Evolutionary conservation across 352 stramenopile species (phyloP).

Genomic region (Globisporangium nunn): DNA sequence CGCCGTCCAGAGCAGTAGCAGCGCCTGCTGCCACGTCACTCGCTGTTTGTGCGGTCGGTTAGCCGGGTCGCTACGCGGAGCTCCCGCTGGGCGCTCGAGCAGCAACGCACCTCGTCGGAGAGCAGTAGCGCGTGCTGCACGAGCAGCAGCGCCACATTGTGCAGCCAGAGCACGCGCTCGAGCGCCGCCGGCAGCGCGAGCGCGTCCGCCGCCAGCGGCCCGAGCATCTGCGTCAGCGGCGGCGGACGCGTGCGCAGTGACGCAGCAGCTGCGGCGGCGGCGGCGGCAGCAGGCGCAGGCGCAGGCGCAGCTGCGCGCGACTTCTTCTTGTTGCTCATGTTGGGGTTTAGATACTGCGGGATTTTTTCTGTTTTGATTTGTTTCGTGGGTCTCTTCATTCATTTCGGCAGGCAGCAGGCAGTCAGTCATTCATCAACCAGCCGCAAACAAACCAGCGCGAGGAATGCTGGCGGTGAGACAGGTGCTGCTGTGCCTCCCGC

Average conservation of each 20-base stretch:
- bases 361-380: no score
- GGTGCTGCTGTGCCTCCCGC: constrained; percentile 4
- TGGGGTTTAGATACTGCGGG: neutral
- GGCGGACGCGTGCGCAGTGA: neutral
- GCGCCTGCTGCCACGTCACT: constrained; percentile 21
- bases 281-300: neutral
- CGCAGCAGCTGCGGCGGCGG: neutral
- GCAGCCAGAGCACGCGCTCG: constrained; percentile 26
- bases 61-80: no score
- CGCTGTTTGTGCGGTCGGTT: constrained; percentile 10
- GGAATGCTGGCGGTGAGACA: constrained; percentile 2
- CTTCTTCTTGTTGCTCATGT: neutral
- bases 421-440: no score
- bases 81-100: neutral
- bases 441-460: neutral
- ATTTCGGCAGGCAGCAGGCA: no score
- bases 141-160: constrained; percentile 23
- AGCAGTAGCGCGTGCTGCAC: constrained; percentile 40
- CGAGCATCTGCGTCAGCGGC: constrained; percentile 8
- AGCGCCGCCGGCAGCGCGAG: constrained; percentile 13
- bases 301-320: no score
- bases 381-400: no score
- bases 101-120: constrained; percentile 24
- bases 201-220: constrained; percentile 13
- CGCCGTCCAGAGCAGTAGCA: constrained; percentile 17